Evolutionary conservation across 768 basidiomycete genomes (phyloP), one percentile per base, ranked within the genome.

Genomic region (Coprinopsis strossmayeri): DNA sequence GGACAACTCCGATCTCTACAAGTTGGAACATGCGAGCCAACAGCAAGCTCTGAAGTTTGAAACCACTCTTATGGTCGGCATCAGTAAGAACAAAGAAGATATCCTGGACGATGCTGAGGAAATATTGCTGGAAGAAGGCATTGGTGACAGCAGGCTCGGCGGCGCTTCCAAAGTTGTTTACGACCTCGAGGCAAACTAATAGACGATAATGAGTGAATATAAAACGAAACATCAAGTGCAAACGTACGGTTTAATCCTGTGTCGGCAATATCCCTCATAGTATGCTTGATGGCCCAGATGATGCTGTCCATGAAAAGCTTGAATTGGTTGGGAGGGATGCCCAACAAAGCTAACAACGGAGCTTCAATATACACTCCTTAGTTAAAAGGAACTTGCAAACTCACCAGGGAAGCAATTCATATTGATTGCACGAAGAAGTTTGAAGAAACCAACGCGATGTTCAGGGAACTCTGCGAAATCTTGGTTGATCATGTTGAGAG

Each of bases 231-330:
- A n/a, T n/a, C n/a, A n/a, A n/a, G n/a, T n/a, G n/a, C n/a, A 34
- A 52, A 23, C 78, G 46, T 68, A 91, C 88, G 61, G 59, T 84
- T 88, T 51, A 91, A 66, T 35, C 88, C 88, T 35, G 86, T 89
- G 62, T 98, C 95, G 3, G 92, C 91, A 53, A 99, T 96, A 65
- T 98, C 95, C 47, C 95, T 81, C 91, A 96, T 93, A 13, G 91
- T 97, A 70, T 99, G 96, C 67, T 99, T 99, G 73, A 97, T 95
- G n/a, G 93, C 95, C 95, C 96, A 99, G 45, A 95, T 86, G 55
- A 97, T 88, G 52, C 91, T 93, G 65, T 98, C 95, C 82, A 96
- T 97, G 66, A 96, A 88, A 51, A 98, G 71, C 70, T 96, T 97
- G 78, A 98, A 97, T 68, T 96, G 91, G 39, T 76, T 68, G 9